These are phyloP conservation scores for Fusarium odoratissimum DNA, from an alignment of 2,329 filamentous ascomycete species.

Conservation along the genomic window DNA sequence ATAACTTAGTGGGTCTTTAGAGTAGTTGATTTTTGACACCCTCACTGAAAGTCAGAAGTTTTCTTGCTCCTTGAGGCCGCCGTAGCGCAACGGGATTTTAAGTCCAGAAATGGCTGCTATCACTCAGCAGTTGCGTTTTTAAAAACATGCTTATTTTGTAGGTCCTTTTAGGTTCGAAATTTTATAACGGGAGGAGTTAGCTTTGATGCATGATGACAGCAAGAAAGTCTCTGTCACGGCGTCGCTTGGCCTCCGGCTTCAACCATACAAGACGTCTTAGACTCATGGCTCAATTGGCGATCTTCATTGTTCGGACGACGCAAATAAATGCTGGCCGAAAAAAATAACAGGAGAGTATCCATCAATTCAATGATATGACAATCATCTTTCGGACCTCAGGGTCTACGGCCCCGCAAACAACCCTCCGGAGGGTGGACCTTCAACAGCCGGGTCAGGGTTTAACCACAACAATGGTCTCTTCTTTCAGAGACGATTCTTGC, in stretches of 20 bases:
- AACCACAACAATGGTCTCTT: slow-evolving; percentile 3
- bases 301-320: neutral
- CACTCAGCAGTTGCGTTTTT: neutral
- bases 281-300: neutral
- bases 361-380: slow-evolving; percentile 5
- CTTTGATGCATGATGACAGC: neutral
- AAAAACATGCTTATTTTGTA: neutral
- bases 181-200: neutral
- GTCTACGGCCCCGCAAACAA: slow-evolving; percentile 35
- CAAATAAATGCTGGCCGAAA: neutral
- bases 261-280: neutral
- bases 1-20: neutral
- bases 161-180: neutral
- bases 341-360: neutral
- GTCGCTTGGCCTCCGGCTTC: neutral
- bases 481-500: slow-evolving; percentile 4
- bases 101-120: neutral
- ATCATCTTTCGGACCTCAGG: slow-evolving; percentile 13
- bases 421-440: slow-evolving; percentile 25
- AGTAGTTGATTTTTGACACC: neutral
- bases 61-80: neutral
- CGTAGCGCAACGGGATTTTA: neutral
- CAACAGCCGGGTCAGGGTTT: slow-evolving; percentile 28
- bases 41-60: neutral
- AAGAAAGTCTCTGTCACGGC: neutral